Percentiles rank a stretch among this genome's conserved stretches.
Conservation (phyloP, 2,329 filamentous ascomycete genomes). For the Zarea fungicola region DNA sequence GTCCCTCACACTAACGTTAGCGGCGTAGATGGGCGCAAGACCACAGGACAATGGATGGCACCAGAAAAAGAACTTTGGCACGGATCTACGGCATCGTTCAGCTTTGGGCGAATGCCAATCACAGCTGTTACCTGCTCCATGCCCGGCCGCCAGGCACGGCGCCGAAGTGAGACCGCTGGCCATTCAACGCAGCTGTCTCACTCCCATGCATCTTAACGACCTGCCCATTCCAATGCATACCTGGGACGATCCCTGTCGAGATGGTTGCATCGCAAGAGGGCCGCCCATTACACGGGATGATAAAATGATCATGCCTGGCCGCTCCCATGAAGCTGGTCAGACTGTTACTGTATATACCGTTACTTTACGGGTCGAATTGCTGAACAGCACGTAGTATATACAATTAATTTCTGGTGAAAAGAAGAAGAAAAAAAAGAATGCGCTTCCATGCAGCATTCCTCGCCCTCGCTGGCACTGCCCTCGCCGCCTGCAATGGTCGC, state of each 20-base stretch:
- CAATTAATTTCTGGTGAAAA: too few species aligned
- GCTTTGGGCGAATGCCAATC: not conserved
- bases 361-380: too few species aligned
- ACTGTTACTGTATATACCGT: too few species aligned
- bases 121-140: not conserved
- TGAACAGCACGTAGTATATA: too few species aligned
- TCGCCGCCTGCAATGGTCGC: conserved; percentile 51
- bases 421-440: too few species aligned
- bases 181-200: not conserved
- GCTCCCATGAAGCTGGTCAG: not conserved
- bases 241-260: not conserved
- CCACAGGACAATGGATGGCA: not conserved
- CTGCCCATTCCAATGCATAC: conserved; percentile 4
- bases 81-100: not conserved
- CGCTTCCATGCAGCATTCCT: not conserved
- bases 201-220: not conserved
- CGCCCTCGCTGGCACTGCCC: not conserved
- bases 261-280: not conserved
- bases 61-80: not conserved
- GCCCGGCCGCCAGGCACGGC: not conserved
- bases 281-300: too few species aligned
- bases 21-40: too few species aligned
- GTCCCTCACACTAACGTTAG: too few species aligned
- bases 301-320: not conserved
- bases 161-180: not conserved